These are phyloP conservation scores for Metschnikowia henanensis DNA, from an alignment of 805 yeast genomes.

Conservation along the genomic window DNA sequence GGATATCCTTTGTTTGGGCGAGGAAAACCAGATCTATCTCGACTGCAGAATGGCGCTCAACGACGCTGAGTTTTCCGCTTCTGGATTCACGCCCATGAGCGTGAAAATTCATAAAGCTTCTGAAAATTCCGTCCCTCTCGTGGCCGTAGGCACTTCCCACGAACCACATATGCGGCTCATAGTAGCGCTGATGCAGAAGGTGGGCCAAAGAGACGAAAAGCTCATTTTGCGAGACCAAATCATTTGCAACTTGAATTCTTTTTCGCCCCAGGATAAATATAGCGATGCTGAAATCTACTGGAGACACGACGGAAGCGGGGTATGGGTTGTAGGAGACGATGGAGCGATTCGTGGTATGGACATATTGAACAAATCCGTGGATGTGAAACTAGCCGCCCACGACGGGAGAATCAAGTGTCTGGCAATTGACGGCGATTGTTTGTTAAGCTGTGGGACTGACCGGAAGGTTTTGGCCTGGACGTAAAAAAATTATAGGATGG, in stretches of 20 bases:
- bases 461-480: slow-evolving; percentile 14
- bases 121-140: slow-evolving; percentile 23
- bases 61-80: slow-evolving; percentile 69
- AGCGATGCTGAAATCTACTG: slow-evolving; percentile 50
- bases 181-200: slow-evolving; percentile 46
- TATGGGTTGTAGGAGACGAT: slow-evolving; percentile 73
- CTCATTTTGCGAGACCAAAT: slow-evolving; percentile 24
- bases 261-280: slow-evolving; percentile 69
- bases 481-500: not conserved
- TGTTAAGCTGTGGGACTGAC: slow-evolving; percentile 53
- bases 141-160: slow-evolving; percentile 75
- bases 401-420: slow-evolving; percentile 51
- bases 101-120: slow-evolving; percentile 25
- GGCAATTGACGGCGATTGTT: slow-evolving; percentile 31
- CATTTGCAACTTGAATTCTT: slow-evolving; percentile 37
- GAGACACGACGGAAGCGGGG: slow-evolving; percentile 46
- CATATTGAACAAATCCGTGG: slow-evolving; percentile 36
- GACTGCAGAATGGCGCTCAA: slow-evolving; percentile 55
- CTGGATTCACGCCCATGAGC: slow-evolving; percentile 60
- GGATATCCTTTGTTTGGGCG: slow-evolving; percentile 36
- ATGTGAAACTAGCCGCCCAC: slow-evolving; percentile 36
- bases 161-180: slow-evolving; percentile 74
- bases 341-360: slow-evolving; percentile 64
- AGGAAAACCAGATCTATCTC: slow-evolving; percentile 17
- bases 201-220: slow-evolving; percentile 1